phyloP scores from a whole-genome alignment of 805 yeast genomes.

The Sugiyamaella smithiae region DNA sequence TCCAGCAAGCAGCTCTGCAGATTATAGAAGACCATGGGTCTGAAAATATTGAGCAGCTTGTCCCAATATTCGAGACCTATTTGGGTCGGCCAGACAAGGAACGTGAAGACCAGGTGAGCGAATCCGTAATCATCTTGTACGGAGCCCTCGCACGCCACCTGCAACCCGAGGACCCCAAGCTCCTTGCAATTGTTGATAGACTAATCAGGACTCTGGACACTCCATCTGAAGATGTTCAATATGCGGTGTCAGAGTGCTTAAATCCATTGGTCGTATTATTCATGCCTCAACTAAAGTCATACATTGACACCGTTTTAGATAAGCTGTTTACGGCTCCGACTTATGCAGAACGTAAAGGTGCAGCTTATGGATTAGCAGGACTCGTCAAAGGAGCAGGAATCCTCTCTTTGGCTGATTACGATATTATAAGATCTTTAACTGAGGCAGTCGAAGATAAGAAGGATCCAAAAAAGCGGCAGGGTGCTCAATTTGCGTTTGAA shows the following conservation, averaged over 20 bases:
- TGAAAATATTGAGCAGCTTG: constrained; percentile 62
- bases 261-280: constrained; percentile 71
- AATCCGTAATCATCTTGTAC: constrained; percentile 79
- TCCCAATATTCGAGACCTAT: constrained; percentile 76
- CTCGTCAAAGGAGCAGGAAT: constrained; percentile 88
- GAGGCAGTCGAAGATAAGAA: constrained; percentile 88
- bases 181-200: constrained; percentile 60
- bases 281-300: constrained; percentile 43
- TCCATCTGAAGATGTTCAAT: constrained; percentile 87
- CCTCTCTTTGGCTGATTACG: constrained; percentile 67
- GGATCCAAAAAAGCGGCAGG: constrained; percentile 70
- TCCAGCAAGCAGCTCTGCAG: constrained; percentile 85
- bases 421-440: constrained; percentile 67
- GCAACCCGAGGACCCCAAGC: constrained; percentile 59
- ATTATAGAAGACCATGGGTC: constrained; percentile 65
- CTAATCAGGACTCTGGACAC: constrained; percentile 73
- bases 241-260: constrained; percentile 80
- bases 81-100: constrained; percentile 39
- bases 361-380: constrained; percentile 96
- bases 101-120: constrained; percentile 62
- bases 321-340: constrained; percentile 49
- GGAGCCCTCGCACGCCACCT: constrained; percentile 91
- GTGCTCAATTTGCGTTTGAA: constrained; percentile 83
- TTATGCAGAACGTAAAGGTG: constrained; percentile 70
- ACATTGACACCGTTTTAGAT: constrained; percentile 57